phyloP scores from a whole-genome alignment of 2,329 filamentous ascomycete species.

The Pleurostoma richardsiae region DNA sequence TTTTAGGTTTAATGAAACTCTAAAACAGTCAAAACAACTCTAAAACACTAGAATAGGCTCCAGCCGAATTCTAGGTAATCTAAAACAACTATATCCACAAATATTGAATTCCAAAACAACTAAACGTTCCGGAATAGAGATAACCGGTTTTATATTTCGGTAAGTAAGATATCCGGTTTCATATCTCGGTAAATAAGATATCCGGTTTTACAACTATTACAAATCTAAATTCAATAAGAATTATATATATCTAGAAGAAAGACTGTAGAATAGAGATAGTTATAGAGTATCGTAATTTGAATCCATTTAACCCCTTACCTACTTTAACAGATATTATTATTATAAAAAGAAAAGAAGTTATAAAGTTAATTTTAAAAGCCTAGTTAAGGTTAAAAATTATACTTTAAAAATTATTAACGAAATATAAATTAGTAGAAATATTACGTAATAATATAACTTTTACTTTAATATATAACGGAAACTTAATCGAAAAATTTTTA shows the following conservation, averaged over 20 bases:
- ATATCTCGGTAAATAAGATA: too few relatives aligned
- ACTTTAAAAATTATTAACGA: neutral
- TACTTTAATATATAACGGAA: neutral
- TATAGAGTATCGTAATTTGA: neutral
- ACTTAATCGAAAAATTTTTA: neutral
- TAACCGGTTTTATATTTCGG: too few relatives aligned
- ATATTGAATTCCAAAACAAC: too few relatives aligned
- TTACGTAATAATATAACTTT: neutral
- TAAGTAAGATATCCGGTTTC: too few relatives aligned
- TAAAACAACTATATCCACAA: too few relatives aligned
- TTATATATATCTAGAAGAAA: neutral
- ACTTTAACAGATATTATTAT: neutral
- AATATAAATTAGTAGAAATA: neutral
- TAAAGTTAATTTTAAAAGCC: neutral
- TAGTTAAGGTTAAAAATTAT: neutral
- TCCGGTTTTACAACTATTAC: too few relatives aligned
- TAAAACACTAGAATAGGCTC: too few relatives aligned
- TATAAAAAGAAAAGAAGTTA: neutral
- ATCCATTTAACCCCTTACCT: too few relatives aligned
- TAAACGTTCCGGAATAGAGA: too few relatives aligned
- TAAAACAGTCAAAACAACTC: too few relatives aligned
- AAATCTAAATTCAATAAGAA: neutral
- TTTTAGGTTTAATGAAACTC: too few relatives aligned
- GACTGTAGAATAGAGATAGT: neutral
- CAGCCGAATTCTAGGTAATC: too few relatives aligned